phyloP scores from a whole-genome alignment of 441 rosid species.

The Flueggea neowawraea region DNA sequence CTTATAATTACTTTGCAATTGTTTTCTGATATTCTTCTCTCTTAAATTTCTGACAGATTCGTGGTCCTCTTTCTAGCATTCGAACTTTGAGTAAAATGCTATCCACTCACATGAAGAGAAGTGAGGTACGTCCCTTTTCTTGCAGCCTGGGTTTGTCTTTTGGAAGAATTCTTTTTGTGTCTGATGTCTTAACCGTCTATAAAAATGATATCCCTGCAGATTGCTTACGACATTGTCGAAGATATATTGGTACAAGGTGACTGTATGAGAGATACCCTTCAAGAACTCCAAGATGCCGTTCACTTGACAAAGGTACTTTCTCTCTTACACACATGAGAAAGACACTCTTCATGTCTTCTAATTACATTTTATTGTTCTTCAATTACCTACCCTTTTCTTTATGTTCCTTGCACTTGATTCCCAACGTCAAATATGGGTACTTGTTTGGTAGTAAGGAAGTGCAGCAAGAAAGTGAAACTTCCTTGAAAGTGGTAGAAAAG shows the following conservation, averaged over 20 bases:
- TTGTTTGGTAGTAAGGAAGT: too few relatives aligned
- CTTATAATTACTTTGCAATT: slow-evolving; percentile 5
- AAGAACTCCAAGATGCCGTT: slow-evolving; percentile 92
- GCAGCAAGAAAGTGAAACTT: too few relatives aligned
- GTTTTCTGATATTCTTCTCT: slow-evolving; percentile 8
- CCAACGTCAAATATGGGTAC: too few relatives aligned
- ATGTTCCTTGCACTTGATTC: too few relatives aligned
- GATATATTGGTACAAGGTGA: slow-evolving; percentile 77
- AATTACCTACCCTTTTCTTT: neutral
- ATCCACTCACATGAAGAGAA: slow-evolving; percentile 62
- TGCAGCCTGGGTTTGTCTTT: slow-evolving; percentile 4
- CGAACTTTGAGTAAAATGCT: slow-evolving; percentile 77
- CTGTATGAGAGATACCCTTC: slow-evolving; percentile 58
- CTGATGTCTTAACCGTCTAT: neutral
- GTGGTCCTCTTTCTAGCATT: slow-evolving; percentile 78
- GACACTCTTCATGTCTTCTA: neutral
- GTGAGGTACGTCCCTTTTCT: slow-evolving; percentile 50
- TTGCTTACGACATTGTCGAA: slow-evolving; percentile 74
- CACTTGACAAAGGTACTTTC: slow-evolving; percentile 65
- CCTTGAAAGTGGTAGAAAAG: too few relatives aligned
- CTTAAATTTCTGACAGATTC: slow-evolving; percentile 46
- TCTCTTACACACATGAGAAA: neutral
- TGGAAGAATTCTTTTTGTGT: slow-evolving; percentile 1
- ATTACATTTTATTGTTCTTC: neutral
- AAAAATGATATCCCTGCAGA: slow-evolving; percentile 33